A percentile compares a stretch with the other conserved stretches of the same genome.
These are phyloP conservation scores for Podila horticola DNA, from an alignment of 192 early-diverging fungal genomes.

Conservation along the genomic window DNA sequence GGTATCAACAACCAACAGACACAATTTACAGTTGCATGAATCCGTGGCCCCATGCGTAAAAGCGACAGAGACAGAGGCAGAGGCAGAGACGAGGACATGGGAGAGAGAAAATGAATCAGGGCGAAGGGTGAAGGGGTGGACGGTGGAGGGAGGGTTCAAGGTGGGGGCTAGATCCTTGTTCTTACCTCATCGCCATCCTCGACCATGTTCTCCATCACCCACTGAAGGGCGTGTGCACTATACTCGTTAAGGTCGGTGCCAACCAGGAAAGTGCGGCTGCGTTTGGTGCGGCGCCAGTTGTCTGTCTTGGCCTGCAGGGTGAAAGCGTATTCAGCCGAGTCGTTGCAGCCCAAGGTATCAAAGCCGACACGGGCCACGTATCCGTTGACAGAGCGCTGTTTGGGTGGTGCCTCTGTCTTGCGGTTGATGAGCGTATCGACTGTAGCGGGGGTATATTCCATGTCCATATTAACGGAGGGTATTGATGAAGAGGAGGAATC, in stretches of 20 bases:
- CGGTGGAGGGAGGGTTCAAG: not conserved
- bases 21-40: constrained; percentile 1
- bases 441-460: not conserved
- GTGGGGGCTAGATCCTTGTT: too few relatives aligned
- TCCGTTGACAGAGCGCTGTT: constrained; percentile 35
- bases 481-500: not conserved
- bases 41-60: not conserved
- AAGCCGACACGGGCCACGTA: constrained; percentile 38
- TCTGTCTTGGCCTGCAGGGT: constrained; percentile 60
- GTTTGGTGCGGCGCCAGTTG: constrained; percentile 49
- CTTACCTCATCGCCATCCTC: constrained; percentile 65
- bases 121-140: constrained; percentile 31
- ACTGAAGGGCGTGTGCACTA: constrained; percentile 59
- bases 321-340: constrained; percentile 53
- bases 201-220: constrained; percentile 62
- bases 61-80: not conserved
- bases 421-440: not conserved
- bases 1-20: not conserved
- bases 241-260: constrained; percentile 64
- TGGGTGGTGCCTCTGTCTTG: constrained; percentile 19
- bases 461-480: not conserved
- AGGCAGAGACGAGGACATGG: constrained; percentile 11
- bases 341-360: constrained; percentile 35
- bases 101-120: constrained; percentile 40
- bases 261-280: constrained; percentile 58